Evolutionary conservation across 148 eudicot species (phyloP).

Genomic region (Nyssa sinensis): DNA sequence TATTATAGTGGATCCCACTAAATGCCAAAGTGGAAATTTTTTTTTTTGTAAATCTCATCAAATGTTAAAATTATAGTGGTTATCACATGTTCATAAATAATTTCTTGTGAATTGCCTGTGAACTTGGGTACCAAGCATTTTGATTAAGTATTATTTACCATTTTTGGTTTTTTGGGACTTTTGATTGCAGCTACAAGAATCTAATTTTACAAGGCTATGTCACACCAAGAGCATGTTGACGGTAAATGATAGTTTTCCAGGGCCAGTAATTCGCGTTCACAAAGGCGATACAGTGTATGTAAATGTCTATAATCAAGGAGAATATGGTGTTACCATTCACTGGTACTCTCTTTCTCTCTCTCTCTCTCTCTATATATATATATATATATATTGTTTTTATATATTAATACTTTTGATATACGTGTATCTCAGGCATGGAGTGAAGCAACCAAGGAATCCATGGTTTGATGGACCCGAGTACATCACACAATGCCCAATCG

Average conservation of each 20-base stretch:
- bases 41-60: no score
- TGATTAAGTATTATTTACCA: no score
- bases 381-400: no score
- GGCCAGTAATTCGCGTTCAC: neutral
- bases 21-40: no score
- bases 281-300: neutral
- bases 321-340: neutral
- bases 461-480: constrained; percentile 4
- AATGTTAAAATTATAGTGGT: no score
- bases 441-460: constrained; percentile 7
- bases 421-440: neutral
- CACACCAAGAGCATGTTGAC: neutral
- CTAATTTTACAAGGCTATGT: neutral
- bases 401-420: no score
- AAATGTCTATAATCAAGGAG: neutral
- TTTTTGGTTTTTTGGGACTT: no score
- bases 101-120: no score
- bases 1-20: no score
- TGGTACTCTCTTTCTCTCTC: constrained; percentile 2
- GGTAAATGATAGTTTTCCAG: constrained; percentile 2
- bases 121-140: no score
- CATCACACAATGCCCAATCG: neutral
- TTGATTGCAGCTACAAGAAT: neutral
- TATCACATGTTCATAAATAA: no score
- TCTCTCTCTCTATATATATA: neutral